Conservation (phyloP, 1,284 basidiomycete species). For the Fereydounia khargensis region DNA sequence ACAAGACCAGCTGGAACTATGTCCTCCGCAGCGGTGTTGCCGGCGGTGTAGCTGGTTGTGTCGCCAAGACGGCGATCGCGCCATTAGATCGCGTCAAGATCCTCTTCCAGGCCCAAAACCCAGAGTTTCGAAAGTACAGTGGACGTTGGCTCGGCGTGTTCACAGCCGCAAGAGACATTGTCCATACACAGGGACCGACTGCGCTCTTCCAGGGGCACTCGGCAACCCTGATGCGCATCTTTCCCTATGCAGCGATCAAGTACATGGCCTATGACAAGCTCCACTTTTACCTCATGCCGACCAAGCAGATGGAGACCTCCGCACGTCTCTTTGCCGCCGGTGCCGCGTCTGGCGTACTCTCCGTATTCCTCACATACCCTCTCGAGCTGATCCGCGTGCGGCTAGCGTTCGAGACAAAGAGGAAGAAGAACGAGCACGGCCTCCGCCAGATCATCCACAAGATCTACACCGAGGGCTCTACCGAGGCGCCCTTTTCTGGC, state of each 20-base stretch:
- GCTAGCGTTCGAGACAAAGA: conserved; percentile 81
- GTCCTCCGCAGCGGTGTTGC: conserved; percentile 78
- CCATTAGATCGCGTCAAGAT: conserved; percentile 98
- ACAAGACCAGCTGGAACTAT: conserved; percentile 70
- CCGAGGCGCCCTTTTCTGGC: conserved; percentile 47
- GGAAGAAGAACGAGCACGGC: conserved; percentile 47
- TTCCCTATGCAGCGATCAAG: conserved; percentile 96
- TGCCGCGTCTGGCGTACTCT: conserved; percentile 79
- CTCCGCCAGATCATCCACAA: conserved; percentile 39
- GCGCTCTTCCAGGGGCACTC: conserved; percentile 95
- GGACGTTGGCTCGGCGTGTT: conserved; percentile 75
- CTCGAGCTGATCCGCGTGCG: conserved; percentile 92
- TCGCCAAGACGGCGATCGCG: conserved; percentile 94
- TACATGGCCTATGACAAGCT: conserved; percentile 95
- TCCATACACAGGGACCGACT: conserved; percentile 68
- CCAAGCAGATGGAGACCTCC: conserved; percentile 74
- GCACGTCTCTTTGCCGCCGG: conserved; percentile 82
- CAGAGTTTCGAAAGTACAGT: conserved; percentile 89
- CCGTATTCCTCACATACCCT: conserved; percentile 89
- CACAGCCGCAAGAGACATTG: conserved; percentile 77
- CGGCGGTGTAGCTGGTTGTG: conserved; percentile 88
- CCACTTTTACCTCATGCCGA: conserved; percentile 79
- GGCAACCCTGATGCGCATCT: conserved; percentile 72
- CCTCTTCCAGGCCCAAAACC: conserved; percentile 94
- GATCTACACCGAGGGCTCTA: conserved; percentile 53